These are phyloP conservation scores for Entrophospora sp. DNA, from an alignment of 192 early-diverging fungal species.

Conservation along the genomic window DNA sequence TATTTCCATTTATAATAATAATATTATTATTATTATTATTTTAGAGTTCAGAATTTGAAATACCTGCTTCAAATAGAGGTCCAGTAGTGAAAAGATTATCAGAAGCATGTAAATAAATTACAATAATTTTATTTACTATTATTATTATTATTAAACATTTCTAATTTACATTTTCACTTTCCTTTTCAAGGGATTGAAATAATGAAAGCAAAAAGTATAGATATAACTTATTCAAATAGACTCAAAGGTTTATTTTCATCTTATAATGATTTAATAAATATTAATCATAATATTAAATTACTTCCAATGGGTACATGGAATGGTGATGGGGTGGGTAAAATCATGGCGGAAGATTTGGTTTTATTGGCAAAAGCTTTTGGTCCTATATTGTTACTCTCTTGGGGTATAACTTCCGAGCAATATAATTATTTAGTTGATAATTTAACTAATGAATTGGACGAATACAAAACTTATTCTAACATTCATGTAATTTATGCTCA, in stretches of 20 bases:
- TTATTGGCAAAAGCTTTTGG: background rate
- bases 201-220: background rate
- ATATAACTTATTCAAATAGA: background rate
- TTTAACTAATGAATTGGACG: background rate
- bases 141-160: background rate
- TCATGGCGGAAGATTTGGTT: background rate
- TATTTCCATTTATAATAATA: too few relatives aligned
- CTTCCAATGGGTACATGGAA: background rate
- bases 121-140: background rate
- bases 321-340: background rate
- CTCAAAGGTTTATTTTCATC: background rate
- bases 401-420: background rate
- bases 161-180: background rate
- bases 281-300: background rate
- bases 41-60: slow-evolving; percentile 1
- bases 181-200: background rate
- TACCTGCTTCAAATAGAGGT: background rate
- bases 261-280: background rate
- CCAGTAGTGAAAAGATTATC: background rate
- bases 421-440: background rate
- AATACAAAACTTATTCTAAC: background rate
- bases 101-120: background rate
- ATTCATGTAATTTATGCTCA: background rate
- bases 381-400: background rate
- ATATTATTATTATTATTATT: background rate